Base-by-base conservation (phyloP, 192 early-diverging fungal genomes). In the Mortierella antarctica region DNA sequence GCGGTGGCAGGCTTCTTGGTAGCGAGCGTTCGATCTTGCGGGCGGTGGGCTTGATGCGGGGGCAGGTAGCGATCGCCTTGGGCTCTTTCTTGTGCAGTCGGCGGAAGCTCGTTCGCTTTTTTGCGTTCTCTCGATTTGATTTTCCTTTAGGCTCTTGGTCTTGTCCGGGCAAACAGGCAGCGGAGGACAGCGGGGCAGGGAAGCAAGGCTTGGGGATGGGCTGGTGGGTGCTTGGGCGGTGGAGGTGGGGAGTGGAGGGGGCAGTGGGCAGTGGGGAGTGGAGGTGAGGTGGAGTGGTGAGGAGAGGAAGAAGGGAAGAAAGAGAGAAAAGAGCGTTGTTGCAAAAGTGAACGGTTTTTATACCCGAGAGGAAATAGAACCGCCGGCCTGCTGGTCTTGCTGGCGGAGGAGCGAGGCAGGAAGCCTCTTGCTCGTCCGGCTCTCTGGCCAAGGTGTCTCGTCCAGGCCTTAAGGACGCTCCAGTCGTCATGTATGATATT, bases 301-400 rank as follows among this genome's bases (percentile, higher is more conserved):
- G 49, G 42, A 44, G 13, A 47, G 23, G 41, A 55, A 45, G 48
- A 73, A 61, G 48, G 57, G 45, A 53, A 55, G 55, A 52, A 62
- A 52, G 20, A 61, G 40, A 62, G 61, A 39, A 56, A 63, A 71
- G 42, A 54, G 64, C 62, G 50, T 52, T 72, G 55, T 53, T 18
- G 21, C 7, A 5, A 23, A 52, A 7, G 14, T 23, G 58, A 65
- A 58, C 39, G 57, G 18, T 61, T 73, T 73, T 65, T 73, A 70
- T 70, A 70, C 68, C 68, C 59, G 68, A 52, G 50, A 62, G 59
- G 44, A 59, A 11, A 21, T 11, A 53, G 56, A 17, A 45, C 31
- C 31, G 31, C 31, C 31, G 31, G 31, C 31, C 31, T 31, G 31
- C 31, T 31, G 31, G 31, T 31, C 31, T 31, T 31, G 31, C 31